Percentiles rank a stretch among this genome's conserved stretches.
Evolutionary conservation across 1,284 basidiomycete species (phyloP).

Genomic region (Cronartium ribicola): DNA sequence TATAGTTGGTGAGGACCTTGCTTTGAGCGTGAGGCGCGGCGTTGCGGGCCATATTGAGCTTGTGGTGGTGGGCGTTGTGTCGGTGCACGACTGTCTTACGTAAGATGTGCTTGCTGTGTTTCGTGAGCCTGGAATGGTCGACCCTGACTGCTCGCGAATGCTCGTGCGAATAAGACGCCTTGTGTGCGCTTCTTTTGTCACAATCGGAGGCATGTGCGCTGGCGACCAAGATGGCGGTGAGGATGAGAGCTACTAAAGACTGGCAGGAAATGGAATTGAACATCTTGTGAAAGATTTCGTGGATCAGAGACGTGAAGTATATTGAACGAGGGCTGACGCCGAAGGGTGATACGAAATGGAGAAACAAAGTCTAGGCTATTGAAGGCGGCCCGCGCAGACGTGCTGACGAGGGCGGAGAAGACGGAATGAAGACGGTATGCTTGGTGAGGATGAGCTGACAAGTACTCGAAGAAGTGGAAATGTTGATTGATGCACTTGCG

Average conservation of each 20-base stretch:
- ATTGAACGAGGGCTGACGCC: neutral
- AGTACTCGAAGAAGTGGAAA: neutral
- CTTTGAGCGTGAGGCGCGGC: neutral
- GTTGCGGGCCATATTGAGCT: neutral
- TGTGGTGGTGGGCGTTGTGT: neutral
- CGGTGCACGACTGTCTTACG: neutral
- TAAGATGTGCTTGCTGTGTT: neutral
- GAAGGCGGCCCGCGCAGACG: neutral
- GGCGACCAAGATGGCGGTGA: neutral
- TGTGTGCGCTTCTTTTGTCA: neutral
- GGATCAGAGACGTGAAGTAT: neutral
- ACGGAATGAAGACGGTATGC: neutral
- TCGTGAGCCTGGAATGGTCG: neutral
- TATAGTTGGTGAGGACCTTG: neutral
- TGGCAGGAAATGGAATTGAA: neutral
- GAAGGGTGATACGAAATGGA: neutral
- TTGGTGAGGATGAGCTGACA: neutral
- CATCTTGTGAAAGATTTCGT: constrained; percentile 4
- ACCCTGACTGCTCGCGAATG: neutral
- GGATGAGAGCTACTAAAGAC: neutral
- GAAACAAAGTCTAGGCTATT: neutral
- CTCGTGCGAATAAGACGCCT: neutral
- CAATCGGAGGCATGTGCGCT: neutral
- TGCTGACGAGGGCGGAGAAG: neutral
- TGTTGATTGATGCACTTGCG: neutral